Base-by-base conservation (phyloP, 768 basidiomycete genomes). In the Mrakia gelida region DNA sequence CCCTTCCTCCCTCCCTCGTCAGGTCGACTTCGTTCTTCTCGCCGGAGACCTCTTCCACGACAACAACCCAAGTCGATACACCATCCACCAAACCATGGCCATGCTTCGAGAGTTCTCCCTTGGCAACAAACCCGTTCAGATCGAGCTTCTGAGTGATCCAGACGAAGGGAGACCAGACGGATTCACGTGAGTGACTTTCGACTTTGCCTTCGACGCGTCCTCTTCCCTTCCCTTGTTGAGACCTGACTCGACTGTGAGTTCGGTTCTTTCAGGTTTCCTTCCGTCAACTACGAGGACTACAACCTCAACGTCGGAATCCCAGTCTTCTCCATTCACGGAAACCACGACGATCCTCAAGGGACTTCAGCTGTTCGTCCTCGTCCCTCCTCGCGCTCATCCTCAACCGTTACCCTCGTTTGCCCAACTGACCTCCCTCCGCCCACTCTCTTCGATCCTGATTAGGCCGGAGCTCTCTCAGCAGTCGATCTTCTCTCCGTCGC, bases 311-410 rank as follows among this genome's bases (percentile, higher is more conserved):
- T 99, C 72, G 90, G 89, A 5, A 93, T 97, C n/a, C 97, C 97
- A 4, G 92, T 98, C 41, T 99, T 99, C 85, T 98, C 96, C 0
- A 98, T 99, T 73, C 97, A 99, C 82, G 97, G 97, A 62, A 99
- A 99, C 82, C 97, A 99, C 84, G 97, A 99, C 82, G 97, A 99
- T 82, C 97, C 97, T 49, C 97, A 98, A 85, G 97, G 97, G 28
- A 91, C 94, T 30, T 95, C 95, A 4, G 88, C 92, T 13, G 95
- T 94, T 81, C 79, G 92, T 85, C 75, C 5, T 30, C n/a, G 56
- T 28, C 52, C 49, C 38, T 59, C 9, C 45, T 45, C 45, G 5
- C 45, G 11, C 11, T 45, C 45, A 7, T 10, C 45, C 45, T 15
- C 45, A 1, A 6, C 45, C 54, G 75, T 59, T 41, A 10, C 30